Evolutionary conservation across 2,329 filamentous ascomycete species (phyloP).

Genomic region (Cryphonectria parasitica): DNA sequence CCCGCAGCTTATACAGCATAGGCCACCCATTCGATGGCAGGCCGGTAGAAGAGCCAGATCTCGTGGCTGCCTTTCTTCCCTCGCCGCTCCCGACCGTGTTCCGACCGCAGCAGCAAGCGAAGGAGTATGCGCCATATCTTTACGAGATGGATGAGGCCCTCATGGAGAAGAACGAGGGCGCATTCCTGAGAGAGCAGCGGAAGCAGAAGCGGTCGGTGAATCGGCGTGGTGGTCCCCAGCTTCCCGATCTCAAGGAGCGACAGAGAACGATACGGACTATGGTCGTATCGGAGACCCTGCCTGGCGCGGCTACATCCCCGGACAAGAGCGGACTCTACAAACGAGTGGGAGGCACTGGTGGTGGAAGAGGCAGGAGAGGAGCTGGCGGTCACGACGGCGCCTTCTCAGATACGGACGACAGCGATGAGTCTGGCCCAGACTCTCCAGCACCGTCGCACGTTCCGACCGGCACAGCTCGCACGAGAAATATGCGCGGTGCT

Average conservation of each 20-base stretch:
- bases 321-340: slow-evolving; percentile 91
- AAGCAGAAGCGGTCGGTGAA: slow-evolving; percentile 96
- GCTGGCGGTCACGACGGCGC: slow-evolving; percentile 67
- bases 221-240: slow-evolving; percentile 83
- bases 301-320: slow-evolving; percentile 77
- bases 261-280: slow-evolving; percentile 92
- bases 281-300: slow-evolving; percentile 89
- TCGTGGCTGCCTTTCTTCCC: slow-evolving; percentile 82
- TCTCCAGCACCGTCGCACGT: slow-evolving; percentile 80
- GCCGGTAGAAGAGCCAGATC: slow-evolving; percentile 88
- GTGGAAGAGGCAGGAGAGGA: slow-evolving; percentile 50
- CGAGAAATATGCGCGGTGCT: slow-evolving; percentile 85
- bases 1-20: slow-evolving; percentile 87
- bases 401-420: slow-evolving; percentile 85
- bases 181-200: slow-evolving; percentile 90
- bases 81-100: slow-evolving; percentile 84
- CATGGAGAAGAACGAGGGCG: slow-evolving; percentile 86
- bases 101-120: slow-evolving; percentile 87
- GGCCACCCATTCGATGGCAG: slow-evolving; percentile 95
- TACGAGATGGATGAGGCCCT: slow-evolving; percentile 93
- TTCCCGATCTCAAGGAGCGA: slow-evolving; percentile 95
- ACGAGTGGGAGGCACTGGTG: slow-evolving; percentile 63
- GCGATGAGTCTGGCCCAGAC: slow-evolving; percentile 83
- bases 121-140: slow-evolving; percentile 90
- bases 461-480: slow-evolving; percentile 75